Conservation (phyloP, 306 rosid genomes). For the Citrullus amarus region DNA sequence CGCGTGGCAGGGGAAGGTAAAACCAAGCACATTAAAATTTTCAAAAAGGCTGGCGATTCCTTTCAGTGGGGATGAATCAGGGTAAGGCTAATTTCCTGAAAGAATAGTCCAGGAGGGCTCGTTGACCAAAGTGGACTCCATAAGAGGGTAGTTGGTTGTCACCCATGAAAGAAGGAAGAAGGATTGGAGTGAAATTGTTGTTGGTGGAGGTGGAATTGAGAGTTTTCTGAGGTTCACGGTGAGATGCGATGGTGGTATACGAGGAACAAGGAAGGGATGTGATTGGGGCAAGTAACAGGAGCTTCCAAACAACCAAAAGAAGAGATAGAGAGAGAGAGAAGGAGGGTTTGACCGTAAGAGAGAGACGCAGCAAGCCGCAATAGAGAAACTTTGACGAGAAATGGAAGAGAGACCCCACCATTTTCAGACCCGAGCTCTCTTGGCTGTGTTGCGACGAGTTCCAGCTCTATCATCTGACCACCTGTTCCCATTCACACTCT, state of each 20-base stretch:
- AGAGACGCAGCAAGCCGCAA: background rate
- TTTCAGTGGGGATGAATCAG: background rate
- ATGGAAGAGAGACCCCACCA: constrained; percentile 6
- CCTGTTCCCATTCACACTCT: background rate
- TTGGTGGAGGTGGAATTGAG: background rate
- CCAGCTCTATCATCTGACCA: background rate
- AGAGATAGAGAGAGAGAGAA: background rate
- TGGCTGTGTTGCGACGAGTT: background rate
- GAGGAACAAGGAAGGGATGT: background rate
- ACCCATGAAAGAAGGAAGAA: background rate
- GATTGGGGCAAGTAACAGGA: background rate
- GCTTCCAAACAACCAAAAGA: background rate
- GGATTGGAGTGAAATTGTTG: background rate
- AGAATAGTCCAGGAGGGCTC: background rate
- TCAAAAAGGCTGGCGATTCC: background rate
- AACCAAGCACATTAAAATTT: background rate
- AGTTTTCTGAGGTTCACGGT: background rate
- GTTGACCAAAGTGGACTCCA: constrained; percentile 5
- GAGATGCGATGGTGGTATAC: background rate
- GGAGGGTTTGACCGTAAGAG: background rate
- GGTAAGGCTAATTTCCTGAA: background rate
- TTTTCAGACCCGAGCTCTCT: background rate
- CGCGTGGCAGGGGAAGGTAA: background rate
- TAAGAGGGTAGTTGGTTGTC: background rate
- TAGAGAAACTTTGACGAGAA: background rate